Percentiles rank a stretch among this genome's conserved stretches.
phyloP scores from a whole-genome alignment of 2,329 filamentous ascomycete species.

The Pseudogymnoascus sp. region DNA sequence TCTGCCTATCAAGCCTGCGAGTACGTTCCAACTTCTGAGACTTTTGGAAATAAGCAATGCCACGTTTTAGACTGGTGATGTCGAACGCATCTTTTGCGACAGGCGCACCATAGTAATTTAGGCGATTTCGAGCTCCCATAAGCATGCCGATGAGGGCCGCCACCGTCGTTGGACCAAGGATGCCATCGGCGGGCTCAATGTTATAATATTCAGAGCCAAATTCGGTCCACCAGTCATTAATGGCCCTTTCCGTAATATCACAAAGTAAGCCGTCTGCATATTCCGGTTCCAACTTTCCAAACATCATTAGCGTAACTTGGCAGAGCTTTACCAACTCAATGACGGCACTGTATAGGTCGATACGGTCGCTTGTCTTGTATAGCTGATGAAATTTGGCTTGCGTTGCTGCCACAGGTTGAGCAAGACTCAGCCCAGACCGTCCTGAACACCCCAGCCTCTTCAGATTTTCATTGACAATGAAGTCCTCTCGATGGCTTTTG shows the following conservation, averaged over 20 bases:
- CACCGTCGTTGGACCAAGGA: constrained; percentile 85
- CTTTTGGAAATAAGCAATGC: constrained; percentile 84
- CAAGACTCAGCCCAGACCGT: constrained; percentile 73
- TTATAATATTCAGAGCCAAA: constrained; percentile 89
- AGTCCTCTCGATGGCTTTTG: constrained; percentile 67
- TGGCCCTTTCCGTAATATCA: constrained; percentile 81
- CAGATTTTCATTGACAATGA: constrained; percentile 89
- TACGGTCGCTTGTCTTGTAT: constrained; percentile 77
- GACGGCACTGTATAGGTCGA: constrained; percentile 69
- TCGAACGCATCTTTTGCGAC: constrained; percentile 91
- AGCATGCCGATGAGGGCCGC: constrained; percentile 79
- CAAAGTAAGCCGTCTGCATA: constrained; percentile 90
- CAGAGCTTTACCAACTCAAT: constrained; percentile 86
- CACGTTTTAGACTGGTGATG: constrained; percentile 69
- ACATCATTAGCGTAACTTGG: constrained; percentile 79
- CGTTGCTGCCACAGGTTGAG: constrained; percentile 69
- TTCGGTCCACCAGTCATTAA: constrained; percentile 94
- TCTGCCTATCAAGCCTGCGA: constrained; percentile 72
- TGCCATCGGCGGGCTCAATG: constrained; percentile 84
- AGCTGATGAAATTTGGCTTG: constrained; percentile 87
- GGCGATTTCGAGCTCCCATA: constrained; percentile 80
- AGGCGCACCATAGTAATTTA: constrained; percentile 76
- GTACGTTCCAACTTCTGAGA: constrained; percentile 72
- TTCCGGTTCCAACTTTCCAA: constrained; percentile 76
- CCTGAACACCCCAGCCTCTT: constrained; percentile 91